phyloP scores from a whole-genome alignment of 2,329 filamentous ascomycete genomes.

The Colletotrichum simmondsii region DNA sequence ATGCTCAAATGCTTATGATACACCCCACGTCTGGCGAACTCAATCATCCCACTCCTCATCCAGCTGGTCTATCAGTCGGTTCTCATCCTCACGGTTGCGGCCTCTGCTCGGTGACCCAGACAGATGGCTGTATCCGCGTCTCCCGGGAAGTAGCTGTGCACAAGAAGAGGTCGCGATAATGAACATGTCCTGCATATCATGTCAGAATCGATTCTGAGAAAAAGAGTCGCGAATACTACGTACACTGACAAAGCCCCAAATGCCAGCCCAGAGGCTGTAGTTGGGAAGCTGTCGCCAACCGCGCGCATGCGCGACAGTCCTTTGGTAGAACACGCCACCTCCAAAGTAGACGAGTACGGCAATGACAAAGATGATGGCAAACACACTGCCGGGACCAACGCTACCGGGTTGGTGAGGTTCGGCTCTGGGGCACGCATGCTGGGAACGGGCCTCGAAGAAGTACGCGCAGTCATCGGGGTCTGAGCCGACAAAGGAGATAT shows the following conservation, averaged over 20 bases:
- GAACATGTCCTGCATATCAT: constrained; percentile 66
- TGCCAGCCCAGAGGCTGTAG: constrained; percentile 90
- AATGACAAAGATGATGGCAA: constrained; percentile 83
- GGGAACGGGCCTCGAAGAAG: constrained; percentile 91
- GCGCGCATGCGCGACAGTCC: constrained; percentile 91
- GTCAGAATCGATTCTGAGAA: constrained; percentile 35
- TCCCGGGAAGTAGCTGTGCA: constrained; percentile 70
- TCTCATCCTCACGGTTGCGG: constrained; percentile 81
- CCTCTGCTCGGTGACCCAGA: constrained; percentile 63
- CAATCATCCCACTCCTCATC: constrained; percentile 97
- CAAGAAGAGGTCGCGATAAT: constrained; percentile 77
- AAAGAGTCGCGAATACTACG: constrained; percentile 33
- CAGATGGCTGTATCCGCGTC: constrained; percentile 75
- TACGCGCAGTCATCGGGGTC: constrained; percentile 94
- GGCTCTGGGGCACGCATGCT: constrained; percentile 78
- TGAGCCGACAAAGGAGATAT: constrained; percentile 83
- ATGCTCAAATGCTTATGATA: neutral
- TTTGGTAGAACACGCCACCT: constrained; percentile 94
- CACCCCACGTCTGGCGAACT: neutral
- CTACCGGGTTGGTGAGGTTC: constrained; percentile 79
- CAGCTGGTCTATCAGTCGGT: constrained; percentile 92
- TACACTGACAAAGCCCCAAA: constrained; percentile 87
- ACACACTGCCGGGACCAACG: constrained; percentile 79
- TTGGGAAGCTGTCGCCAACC: constrained; percentile 97
- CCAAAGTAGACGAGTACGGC: constrained; percentile 89